phyloP scores from a whole-genome alignment of 345 rosid genomes.

The Excoecaria cochinchinensis region DNA sequence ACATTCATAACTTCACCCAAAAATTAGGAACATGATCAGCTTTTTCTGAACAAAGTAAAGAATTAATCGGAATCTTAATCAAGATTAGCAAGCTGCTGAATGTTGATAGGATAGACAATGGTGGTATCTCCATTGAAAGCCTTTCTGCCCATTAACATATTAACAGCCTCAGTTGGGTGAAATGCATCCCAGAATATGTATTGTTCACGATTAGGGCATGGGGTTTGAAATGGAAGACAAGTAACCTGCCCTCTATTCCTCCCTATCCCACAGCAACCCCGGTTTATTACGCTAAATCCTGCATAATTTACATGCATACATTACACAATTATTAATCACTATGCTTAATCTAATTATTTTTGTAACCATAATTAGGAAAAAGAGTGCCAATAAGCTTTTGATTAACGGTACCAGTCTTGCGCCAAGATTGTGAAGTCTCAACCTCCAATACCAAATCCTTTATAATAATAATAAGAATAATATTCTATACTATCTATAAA shows the following conservation, averaged over 20 bases:
- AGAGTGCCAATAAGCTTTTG: too few relatives aligned
- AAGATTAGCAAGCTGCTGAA: slow-evolving; percentile 63
- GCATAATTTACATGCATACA: background rate
- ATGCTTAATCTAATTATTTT: too few relatives aligned
- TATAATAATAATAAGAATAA: too few relatives aligned
- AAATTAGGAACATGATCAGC: too few relatives aligned
- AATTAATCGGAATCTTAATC: background rate
- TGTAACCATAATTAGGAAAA: too few relatives aligned
- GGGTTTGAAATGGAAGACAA: slow-evolving; percentile 89
- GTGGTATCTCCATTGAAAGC: slow-evolving; percentile 65
- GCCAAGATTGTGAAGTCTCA: too few relatives aligned
- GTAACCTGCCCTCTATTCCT: slow-evolving; percentile 88
- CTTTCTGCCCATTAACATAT: slow-evolving; percentile 65
- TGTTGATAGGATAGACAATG: slow-evolving; percentile 72
- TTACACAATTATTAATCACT: background rate
- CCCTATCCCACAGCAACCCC: slow-evolving; percentile 93
- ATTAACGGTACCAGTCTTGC: too few relatives aligned
- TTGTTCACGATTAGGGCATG: slow-evolving; percentile 63
- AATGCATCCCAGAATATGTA: slow-evolving; percentile 97
- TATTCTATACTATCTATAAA: too few relatives aligned
- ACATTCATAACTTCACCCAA: too few relatives aligned
- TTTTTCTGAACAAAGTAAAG: too few relatives aligned
- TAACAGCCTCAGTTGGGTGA: slow-evolving; percentile 94
- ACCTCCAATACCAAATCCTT: too few relatives aligned
- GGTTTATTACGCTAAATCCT: slow-evolving; percentile 72